phyloP scores from a whole-genome alignment of 768 basidiomycete genomes.

The Chlorophyllum brunneum region DNA sequence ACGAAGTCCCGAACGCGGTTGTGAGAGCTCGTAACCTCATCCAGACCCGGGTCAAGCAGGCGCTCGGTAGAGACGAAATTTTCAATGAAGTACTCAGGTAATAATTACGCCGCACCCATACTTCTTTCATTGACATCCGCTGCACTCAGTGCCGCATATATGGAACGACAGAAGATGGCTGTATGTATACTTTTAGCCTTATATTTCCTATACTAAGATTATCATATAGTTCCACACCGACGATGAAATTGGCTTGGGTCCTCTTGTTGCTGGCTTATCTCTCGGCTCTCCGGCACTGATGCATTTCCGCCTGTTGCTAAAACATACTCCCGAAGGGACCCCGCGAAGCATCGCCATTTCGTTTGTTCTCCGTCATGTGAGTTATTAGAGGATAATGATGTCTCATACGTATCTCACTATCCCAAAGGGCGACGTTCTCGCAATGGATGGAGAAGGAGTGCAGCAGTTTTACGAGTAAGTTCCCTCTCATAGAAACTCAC shows the following conservation, averaged over 20 bases:
- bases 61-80: constrained; percentile 31
- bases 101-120: not conserved
- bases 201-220: not conserved
- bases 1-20: constrained; percentile 56
- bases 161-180: constrained; percentile 83
- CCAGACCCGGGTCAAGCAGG: constrained; percentile 44
- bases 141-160: constrained; percentile 72
- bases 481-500: not conserved
- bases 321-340: constrained; percentile 27
- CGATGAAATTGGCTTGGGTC: constrained; percentile 68
- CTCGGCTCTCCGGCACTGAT: constrained; percentile 75
- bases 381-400: constrained; percentile 15
- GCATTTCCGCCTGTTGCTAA: constrained; percentile 62
- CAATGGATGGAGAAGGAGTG: constrained; percentile 70
- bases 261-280: constrained; percentile 70
- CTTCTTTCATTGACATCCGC: not conserved
- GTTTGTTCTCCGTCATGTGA: constrained; percentile 65
- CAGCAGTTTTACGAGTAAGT: constrained; percentile 71
- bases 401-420: not conserved
- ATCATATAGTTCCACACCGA: constrained; percentile 71
- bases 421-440: constrained; percentile 65
- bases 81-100: constrained; percentile 79
- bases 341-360: constrained; percentile 40
- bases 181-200: constrained; percentile 35
- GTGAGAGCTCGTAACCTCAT: constrained; percentile 56